phyloP scores from a whole-genome alignment of 2,329 filamentous ascomycete genomes.

The Karstenula rhodostoma region DNA sequence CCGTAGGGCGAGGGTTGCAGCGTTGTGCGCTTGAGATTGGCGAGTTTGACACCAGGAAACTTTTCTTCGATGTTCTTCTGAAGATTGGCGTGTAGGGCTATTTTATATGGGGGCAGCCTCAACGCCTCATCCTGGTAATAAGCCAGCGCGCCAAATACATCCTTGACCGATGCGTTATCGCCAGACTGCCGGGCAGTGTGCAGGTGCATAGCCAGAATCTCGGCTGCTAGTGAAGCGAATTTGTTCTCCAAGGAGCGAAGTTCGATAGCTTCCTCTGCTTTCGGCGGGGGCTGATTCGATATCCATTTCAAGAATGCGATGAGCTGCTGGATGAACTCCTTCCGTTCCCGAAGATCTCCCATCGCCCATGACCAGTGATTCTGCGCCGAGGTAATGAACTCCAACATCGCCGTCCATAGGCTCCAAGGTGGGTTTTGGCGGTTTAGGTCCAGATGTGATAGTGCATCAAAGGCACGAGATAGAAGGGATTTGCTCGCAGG shows the following conservation, averaged over 20 bases:
- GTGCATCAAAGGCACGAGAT: constrained; percentile 73
- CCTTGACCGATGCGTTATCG: constrained; percentile 71
- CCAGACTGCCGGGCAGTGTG: constrained; percentile 84
- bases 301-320: constrained; percentile 70
- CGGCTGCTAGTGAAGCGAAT: constrained; percentile 82
- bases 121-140: constrained; percentile 84
- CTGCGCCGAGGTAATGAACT: constrained; percentile 87
- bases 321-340: constrained; percentile 75
- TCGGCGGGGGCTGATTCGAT: constrained; percentile 34
- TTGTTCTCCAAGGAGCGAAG: constrained; percentile 53
- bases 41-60: constrained; percentile 76
- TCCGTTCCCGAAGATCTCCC: constrained; percentile 77
- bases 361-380: constrained; percentile 97
- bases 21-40: constrained; percentile 80
- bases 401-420: constrained; percentile 77
- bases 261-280: constrained; percentile 31
- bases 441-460: constrained; percentile 71
- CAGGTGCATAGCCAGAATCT: constrained; percentile 89
- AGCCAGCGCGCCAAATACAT: constrained; percentile 75
- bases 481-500: constrained; percentile 72
- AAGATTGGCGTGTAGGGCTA: constrained; percentile 84
- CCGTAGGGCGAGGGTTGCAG: constrained; percentile 74
- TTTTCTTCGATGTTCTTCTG: constrained; percentile 82
- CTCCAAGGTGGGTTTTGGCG: constrained; percentile 57
- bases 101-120: constrained; percentile 82